Evolutionary conservation across 306 rosid genomes (phyloP).

Genomic region (Vigna angularis): DNA sequence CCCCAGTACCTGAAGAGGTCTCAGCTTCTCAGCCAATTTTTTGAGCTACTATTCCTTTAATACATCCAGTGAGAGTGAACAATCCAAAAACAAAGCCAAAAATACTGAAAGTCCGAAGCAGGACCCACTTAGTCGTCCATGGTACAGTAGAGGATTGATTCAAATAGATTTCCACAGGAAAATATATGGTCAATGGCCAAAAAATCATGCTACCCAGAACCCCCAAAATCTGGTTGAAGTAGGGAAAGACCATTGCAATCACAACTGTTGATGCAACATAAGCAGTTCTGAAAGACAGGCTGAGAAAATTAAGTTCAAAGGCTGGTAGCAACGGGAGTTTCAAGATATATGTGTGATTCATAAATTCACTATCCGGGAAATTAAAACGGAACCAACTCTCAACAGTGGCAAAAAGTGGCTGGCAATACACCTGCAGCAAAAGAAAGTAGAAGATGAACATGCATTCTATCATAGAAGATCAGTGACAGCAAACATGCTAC

Average conservation of each 20-base stretch:
- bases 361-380: slow-evolving; percentile 52
- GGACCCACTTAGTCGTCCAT: slow-evolving; percentile 68
- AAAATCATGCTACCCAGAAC: slow-evolving; percentile 64
- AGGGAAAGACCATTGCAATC: slow-evolving; percentile 66
- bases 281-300: slow-evolving; percentile 62
- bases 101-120: slow-evolving; percentile 53
- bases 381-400: slow-evolving; percentile 59
- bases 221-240: slow-evolving; percentile 79
- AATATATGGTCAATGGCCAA: slow-evolving; percentile 74
- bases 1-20: slow-evolving; percentile 2
- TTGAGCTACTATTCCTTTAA: slow-evolving; percentile 60
- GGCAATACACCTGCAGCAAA: slow-evolving; percentile 66
- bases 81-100: slow-evolving; percentile 50
- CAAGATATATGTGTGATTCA: slow-evolving; percentile 48
- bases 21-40: slow-evolving; percentile 50
- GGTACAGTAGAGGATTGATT: slow-evolving; percentile 41
- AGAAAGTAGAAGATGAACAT: slow-evolving; percentile 26
- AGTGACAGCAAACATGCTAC: slow-evolving; percentile 7
- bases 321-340: slow-evolving; percentile 54
- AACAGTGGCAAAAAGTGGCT: slow-evolving; percentile 63
- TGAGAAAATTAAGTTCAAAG: slow-evolving; percentile 56
- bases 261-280: slow-evolving; percentile 62
- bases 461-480: slow-evolving; percentile 4
- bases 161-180: slow-evolving; percentile 72
- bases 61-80: slow-evolving; percentile 61